Conservation (phyloP, 2,329 filamentous ascomycete genomes). For the Reticulascus tulasneorum region DNA sequence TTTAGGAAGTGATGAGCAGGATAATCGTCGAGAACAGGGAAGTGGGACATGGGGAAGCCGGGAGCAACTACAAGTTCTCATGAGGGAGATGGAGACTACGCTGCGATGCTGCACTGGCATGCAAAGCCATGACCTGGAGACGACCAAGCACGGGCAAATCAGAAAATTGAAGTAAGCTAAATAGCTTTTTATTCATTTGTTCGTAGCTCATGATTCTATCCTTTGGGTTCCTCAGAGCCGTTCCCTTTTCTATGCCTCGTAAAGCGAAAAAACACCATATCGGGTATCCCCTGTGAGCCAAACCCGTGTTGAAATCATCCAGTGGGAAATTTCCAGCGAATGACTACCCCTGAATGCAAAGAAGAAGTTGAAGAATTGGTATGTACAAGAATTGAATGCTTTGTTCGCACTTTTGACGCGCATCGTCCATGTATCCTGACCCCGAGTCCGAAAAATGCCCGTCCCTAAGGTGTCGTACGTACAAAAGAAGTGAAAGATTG, state of each 20-base stretch:
- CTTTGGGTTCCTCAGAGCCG: conserved; percentile 10
- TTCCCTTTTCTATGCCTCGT: conserved; percentile 11
- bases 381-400: too few species aligned
- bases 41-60: too few species aligned
- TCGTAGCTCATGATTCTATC: conserved; percentile 21
- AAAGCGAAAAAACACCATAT: conserved; percentile 12
- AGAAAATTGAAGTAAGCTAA: too few species aligned
- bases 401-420: too few species aligned
- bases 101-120: conserved; percentile 1
- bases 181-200: conserved; percentile 11
- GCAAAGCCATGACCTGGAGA: not conserved
- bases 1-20: too few species aligned
- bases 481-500: conserved; percentile 4
- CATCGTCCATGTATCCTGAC: conserved; percentile 4
- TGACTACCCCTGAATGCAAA: conserved; percentile 18
- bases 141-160: too few species aligned
- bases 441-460: not conserved
- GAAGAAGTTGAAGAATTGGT: conserved; percentile 27
- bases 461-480: not conserved
- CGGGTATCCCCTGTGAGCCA: conserved; percentile 11
- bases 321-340: conserved; percentile 13
- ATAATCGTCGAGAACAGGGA: too few species aligned
- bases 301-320: conserved; percentile 10
- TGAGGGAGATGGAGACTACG: too few species aligned
- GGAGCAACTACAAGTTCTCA: too few species aligned